Base-by-base conservation (phyloP, 1,284 basidiomycete species). In the Cryptococcus sp. region DNA sequence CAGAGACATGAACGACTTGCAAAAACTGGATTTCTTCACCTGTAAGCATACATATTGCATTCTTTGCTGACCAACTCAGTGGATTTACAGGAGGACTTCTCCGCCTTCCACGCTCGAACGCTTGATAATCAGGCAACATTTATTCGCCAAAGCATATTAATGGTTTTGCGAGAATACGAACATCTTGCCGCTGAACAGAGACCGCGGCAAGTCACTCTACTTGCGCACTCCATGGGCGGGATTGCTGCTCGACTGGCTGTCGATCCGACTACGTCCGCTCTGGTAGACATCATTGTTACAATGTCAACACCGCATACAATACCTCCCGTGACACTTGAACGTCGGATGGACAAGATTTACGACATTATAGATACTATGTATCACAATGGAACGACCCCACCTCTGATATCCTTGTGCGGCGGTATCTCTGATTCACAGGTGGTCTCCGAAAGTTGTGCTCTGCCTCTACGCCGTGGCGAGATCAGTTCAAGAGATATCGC, bases 211-310 rank as follows among this genome's bases (percentile, higher is more conserved):
- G 85, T 98, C 49, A 85, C 89, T 38, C 75, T 99, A 56, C 81
- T 98, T 68, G 95, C 89, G 0, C 95, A 99, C 74, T 98, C 94
- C 15, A 99, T 99, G 96, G 96, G 96, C n/a, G 96, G 96, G 2
- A 81, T 97, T 46, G 92, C 95, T 6, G 92, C 91, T 7, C 86
- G 83, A 1, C 73, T 83, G 31, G 74, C 78, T 0, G 65, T 87
- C 0, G 83, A 88, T 8, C 62, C n/a, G 38, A 84, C 53, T 54
- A 31, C 60, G 16, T 44, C 58, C 0, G 59, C 62, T 11, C 68
- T 70, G n/a, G 72, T 99, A 46, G 87, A 90, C 19, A 85, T 88
- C 0, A 84, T 99, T 58, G 84, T 99, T 61, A 97, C 96, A 3
- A 90, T 99, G 87, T 93, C 92, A 3, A 92, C 95, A 0, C 95